Evolutionary conservation across 805 yeast genomes (phyloP), one percentile per base, ranked within the genome.

Genomic region (Teunomyces kruisii): DNA sequence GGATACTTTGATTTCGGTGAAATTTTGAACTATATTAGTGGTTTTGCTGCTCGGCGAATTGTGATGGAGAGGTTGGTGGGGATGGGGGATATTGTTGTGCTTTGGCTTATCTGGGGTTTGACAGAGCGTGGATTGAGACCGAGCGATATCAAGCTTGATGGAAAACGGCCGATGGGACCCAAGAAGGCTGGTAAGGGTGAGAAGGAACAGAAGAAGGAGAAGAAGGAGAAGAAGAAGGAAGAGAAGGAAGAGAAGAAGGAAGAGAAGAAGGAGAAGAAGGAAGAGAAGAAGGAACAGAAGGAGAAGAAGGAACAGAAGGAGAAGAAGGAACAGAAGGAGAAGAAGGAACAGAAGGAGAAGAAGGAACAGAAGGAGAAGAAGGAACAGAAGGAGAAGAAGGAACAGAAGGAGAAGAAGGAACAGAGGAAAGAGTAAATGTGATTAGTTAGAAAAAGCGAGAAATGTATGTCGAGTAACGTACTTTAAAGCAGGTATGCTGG

Each of bases 31-130:
- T 14, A 10, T 10, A 16, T 44, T 9, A 40, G 32, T 3, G 17
- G 27, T 2, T 19, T 38, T 10, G 30, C 33, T 39, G 24, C 39
- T 12, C 32, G 31, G 36, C 26, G 13, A n/a, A 27, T 10, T 12
- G 27, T 35, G 29, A 36, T 9, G 27, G 29, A 28, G 26, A 9
- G 8, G 36, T 19, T 30, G 22, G 39, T 40, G n/a, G 26, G 30
- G 13, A 12, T 32, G 5, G 39, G 35, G n/a, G 53, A 49, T 16
- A 10, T 46, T 31, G 4, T 46, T 15, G 32, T 49, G 9, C 41
- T 49, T 9, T 49, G 50, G 50, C 15, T 44, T 24, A 40, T 49
- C 14, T 49, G 53, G 53, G 45, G 50, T 12, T 22, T 38, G 27
- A 44, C 31, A 9, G 30, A 31, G 8, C 28, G 26, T 10, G 45